phyloP scores from a whole-genome alignment of 352 stramenopile species.

The Pythium aphanidermatum region DNA sequence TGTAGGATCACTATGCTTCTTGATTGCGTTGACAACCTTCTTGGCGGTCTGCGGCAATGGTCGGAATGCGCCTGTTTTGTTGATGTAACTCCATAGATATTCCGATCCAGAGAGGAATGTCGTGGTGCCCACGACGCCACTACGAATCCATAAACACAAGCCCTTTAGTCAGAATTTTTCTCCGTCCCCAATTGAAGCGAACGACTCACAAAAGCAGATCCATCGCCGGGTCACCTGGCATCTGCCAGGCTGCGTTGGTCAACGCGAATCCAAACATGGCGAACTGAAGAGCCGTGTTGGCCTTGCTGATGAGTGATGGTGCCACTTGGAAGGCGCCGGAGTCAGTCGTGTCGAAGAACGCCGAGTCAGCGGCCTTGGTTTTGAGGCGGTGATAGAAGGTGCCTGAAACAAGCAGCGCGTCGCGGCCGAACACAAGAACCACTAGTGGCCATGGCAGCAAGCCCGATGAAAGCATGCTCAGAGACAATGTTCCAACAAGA shows the following conservation, averaged over 20 bases:
- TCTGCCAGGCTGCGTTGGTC: constrained; percentile 66
- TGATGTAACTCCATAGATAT: constrained; percentile 71
- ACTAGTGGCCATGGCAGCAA: constrained; percentile 59
- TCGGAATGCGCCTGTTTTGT: constrained; percentile 62
- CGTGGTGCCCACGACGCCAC: constrained; percentile 57
- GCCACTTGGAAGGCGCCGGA: constrained; percentile 65
- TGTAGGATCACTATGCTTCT: no score
- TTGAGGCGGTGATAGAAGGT: constrained; percentile 73
- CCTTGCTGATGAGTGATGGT: constrained; percentile 65
- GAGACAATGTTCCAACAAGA: constrained; percentile 63
- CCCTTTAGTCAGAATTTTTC: background rate
- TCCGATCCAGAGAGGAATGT: constrained; percentile 72
- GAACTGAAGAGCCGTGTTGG: constrained; percentile 78
- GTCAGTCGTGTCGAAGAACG: constrained; percentile 78
- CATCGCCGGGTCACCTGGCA: constrained; percentile 50
- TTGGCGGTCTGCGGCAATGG: constrained; percentile 31
- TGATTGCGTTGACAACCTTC: background rate
- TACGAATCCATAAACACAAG: constrained; percentile 15
- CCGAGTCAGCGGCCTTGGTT: constrained; percentile 59
- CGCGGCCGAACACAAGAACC: constrained; percentile 63
- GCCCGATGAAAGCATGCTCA: constrained; percentile 67
- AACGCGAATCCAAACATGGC: constrained; percentile 64
- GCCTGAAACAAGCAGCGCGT: constrained; percentile 64
- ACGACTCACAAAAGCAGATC: constrained; percentile 51
- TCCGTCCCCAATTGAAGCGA: constrained; percentile 1